Evolutionary conservation across 116 monocot genomes (phyloP).

Genomic region (Zostera marina): DNA sequence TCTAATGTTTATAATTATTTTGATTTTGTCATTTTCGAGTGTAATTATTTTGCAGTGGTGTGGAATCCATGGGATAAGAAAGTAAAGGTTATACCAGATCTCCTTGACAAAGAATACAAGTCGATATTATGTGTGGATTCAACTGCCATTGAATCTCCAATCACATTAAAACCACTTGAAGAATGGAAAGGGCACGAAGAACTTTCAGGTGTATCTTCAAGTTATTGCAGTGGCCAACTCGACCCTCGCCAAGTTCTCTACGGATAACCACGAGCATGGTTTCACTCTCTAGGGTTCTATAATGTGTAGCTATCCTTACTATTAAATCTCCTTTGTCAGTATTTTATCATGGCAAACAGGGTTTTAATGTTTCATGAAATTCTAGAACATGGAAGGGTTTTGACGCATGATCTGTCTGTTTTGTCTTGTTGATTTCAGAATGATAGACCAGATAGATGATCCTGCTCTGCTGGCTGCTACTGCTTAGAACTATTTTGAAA

Average conservation of each 20-base stretch:
- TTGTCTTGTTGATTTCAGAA: too few relatives aligned
- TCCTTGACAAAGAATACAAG: conserved; percentile 67
- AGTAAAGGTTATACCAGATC: conserved; percentile 44
- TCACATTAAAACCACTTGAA: conserved; percentile 43
- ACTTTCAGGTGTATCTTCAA: conserved; percentile 57
- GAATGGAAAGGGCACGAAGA: conserved; percentile 63
- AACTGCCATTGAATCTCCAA: conserved; percentile 41
- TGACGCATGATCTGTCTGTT: too few relatives aligned
- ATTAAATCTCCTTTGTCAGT: too few relatives aligned
- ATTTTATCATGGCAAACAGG: too few relatives aligned
- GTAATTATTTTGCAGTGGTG: conserved; percentile 20
- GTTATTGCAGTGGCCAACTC: conserved; percentile 76
- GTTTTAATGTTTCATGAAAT: too few relatives aligned
- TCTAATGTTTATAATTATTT: not conserved
- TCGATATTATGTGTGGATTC: conserved; percentile 64
- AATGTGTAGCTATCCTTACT: too few relatives aligned
- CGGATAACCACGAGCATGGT: conserved; percentile 4
- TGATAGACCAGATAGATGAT: too few relatives aligned
- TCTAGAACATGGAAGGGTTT: too few relatives aligned
- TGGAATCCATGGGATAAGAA: conserved; percentile 94
- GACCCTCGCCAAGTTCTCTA: conserved; percentile 52
- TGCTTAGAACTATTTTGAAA: too few relatives aligned
- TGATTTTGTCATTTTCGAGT: not conserved
- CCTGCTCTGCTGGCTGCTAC: too few relatives aligned
- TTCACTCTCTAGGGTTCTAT: too few relatives aligned